phyloP scores from a whole-genome alignment of 1,139 yeast species.

The Keqinozyma sinolaborantium region DNA sequence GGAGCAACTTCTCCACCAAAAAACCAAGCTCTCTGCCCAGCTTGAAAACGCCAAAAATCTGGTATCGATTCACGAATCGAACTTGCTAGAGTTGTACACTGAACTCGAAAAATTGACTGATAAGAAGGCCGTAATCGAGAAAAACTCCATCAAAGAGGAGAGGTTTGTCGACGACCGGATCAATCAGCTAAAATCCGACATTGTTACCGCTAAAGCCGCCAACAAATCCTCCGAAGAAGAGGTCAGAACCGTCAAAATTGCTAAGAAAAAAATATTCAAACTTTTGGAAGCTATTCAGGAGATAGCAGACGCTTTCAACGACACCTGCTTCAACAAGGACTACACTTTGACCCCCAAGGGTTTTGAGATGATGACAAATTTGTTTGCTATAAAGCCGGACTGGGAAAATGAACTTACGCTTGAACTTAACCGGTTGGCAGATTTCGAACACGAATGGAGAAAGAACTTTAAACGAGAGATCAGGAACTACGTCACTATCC shows the following conservation, averaged over 20 bases:
- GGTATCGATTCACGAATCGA: conserved; percentile 8
- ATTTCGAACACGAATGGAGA: conserved; percentile 33
- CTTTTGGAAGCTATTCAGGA: conserved; percentile 21
- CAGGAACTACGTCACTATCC: conserved; percentile 26
- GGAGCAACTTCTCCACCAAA: conserved; percentile 23
- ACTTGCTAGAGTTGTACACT: conserved; percentile 20
- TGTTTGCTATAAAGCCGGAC: conserved; percentile 25
- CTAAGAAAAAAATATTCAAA: conserved; percentile 22
- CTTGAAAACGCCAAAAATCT: conserved; percentile 7
- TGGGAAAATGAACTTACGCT: conserved; percentile 35
- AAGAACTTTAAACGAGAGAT: conserved; percentile 28
- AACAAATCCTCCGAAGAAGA: conserved; percentile 24
- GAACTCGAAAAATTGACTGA: conserved; percentile 23
- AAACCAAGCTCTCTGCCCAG: conserved; percentile 30
- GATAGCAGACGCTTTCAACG: conserved; percentile 25
- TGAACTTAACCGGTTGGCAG: conserved; percentile 26
- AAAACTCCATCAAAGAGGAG: conserved; percentile 20
- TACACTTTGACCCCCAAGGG: conserved; percentile 27
- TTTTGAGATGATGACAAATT: conserved; percentile 21
- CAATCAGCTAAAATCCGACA: conserved; percentile 7
- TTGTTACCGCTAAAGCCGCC: conserved; percentile 13
- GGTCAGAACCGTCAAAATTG: conserved; percentile 18
- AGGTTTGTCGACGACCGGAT: conserved; percentile 15
- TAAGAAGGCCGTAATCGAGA: conserved; percentile 18
- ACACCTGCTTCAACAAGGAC: conserved; percentile 29